phyloP scores from a whole-genome alignment of 192 early-diverging fungal species.

The Backusella liffmaniae region DNA sequence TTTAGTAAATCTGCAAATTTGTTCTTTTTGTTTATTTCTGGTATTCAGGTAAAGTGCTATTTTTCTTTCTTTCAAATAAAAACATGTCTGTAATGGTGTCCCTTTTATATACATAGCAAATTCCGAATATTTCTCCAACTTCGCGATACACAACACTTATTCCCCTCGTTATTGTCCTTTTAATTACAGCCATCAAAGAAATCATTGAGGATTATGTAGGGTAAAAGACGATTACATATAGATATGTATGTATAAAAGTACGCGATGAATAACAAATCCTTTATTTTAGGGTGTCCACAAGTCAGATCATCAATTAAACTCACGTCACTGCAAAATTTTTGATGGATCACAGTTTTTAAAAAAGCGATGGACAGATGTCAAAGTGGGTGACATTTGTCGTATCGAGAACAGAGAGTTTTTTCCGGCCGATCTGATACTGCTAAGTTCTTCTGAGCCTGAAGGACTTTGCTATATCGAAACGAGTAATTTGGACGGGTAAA shows the following conservation, averaged over 20 bases:
- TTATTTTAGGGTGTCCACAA: conserved; percentile 66
- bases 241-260: no score
- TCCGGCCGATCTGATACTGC: conserved; percentile 86
- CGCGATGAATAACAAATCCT: no score
- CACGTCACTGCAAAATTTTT: conserved; percentile 58
- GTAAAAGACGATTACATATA: neutral
- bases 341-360: conserved; percentile 69
- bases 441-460: conserved; percentile 91
- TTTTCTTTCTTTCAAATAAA: neutral
- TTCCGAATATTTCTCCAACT: conserved; percentile 89
- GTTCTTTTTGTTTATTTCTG: conserved; percentile 39
- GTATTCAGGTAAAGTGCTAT: conserved; percentile 68
- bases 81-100: no score
- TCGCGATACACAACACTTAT: conserved; percentile 83
- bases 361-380: conserved; percentile 79
- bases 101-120: conserved; percentile 64
- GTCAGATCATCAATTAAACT: conserved; percentile 75
- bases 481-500: conserved; percentile 82
- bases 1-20: conserved; percentile 98
- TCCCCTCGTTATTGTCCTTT: conserved; percentile 72
- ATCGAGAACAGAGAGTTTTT: conserved; percentile 89
- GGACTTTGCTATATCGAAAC: conserved; percentile 96
- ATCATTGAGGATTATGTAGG: conserved; percentile 75
- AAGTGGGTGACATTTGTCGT: conserved; percentile 89
- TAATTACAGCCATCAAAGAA: conserved; percentile 88